Base-by-base conservation (phyloP, 148 eudicot species). In the Salicornia ramosissima region DNA sequence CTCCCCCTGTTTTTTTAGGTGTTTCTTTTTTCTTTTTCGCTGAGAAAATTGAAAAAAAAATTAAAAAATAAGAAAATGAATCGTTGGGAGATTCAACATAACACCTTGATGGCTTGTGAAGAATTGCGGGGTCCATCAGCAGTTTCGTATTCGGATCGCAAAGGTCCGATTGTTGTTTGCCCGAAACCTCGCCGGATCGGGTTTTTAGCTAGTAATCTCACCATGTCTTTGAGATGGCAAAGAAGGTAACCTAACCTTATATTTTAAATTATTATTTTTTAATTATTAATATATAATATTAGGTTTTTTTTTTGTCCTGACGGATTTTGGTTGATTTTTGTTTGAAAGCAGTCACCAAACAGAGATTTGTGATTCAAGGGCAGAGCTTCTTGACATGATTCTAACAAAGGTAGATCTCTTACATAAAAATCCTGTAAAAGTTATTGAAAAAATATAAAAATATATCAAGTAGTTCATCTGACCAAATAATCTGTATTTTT, bases 331-430 rank as follows among this genome's bases (percentile, higher is more conserved):
- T 31, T 71, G 56, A 7, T 52, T 60, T 69, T 24, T 31, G 22
- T 30, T 43, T 31, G 14, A 42, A 33, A 28, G 36, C 65, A 79
- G 80, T 55, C 73, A 82, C 25, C 79, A 73, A 62, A 39, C 64
- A 1, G 85, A 82, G 40, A n/a, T 36, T 2, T 50, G 58, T 52
- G 83, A 79, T 71, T 72, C 78, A 0, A 77, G 74, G 52, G 81
- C 78, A 13, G 86, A 86, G 43, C 81, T 85, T 55, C 76, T 81
- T 25, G 89, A 86, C 52, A 28, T 83, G 51, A 86, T 86, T 81
- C 83, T 81, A 43, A 62, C 46, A 50, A 79, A 83, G 89, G 89
- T 86, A 80, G 0, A 12, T 22, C 30, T 29, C 28, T 51, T 60
- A 15, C 3, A 51, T 10, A 1, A 6, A 5, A 22, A 8, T 70